Percentiles rank a stretch among this genome's conserved stretches.
Conservation (phyloP, 495 filamentous ascomycete species). For the Sphaerosporella brunnea region DNA sequence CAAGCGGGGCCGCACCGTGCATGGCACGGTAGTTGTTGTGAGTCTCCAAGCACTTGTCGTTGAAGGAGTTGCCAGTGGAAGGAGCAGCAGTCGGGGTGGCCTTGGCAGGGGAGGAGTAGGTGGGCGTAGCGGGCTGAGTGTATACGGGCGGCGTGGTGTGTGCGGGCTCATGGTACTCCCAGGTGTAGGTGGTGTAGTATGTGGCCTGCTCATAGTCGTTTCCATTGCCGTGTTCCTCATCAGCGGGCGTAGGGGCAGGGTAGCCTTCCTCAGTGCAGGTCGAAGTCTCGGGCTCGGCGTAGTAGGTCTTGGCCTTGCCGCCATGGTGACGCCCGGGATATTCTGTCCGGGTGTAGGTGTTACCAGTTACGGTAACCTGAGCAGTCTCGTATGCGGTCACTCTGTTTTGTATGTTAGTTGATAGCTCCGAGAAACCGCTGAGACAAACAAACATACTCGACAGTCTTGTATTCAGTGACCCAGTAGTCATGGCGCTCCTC, state of each 20-base stretch:
- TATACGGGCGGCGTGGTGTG: not conserved
- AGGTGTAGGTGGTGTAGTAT: too few relatives aligned
- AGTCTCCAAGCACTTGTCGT: slow-evolving; percentile 9
- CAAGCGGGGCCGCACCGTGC: slow-evolving; percentile 49
- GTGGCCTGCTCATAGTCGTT: too few relatives aligned
- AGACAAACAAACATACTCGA: too few relatives aligned
- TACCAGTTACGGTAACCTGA: too few relatives aligned
- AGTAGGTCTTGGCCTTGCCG: not conserved
- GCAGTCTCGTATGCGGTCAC: too few relatives aligned
- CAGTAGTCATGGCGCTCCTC: too few relatives aligned
- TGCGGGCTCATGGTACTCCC: too few relatives aligned
- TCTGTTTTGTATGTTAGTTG: too few relatives aligned
- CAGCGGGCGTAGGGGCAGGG: not conserved
- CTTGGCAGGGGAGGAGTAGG: not conserved
- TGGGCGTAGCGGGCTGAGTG: not conserved
- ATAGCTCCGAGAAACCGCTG: too few relatives aligned
- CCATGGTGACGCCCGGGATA: not conserved
- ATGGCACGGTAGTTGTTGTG: slow-evolving; percentile 80
- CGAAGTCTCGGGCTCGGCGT: not conserved
- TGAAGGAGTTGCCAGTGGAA: slow-evolving; percentile 4
- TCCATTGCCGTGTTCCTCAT: too few relatives aligned
- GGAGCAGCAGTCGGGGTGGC: not conserved
- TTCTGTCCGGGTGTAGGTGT: too few relatives aligned
- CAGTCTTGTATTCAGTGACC: too few relatives aligned
- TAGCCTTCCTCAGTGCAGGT: not conserved